phyloP scores from a whole-genome alignment of 805 yeast species.

The Sungouiozyma ichnusensis region DNA sequence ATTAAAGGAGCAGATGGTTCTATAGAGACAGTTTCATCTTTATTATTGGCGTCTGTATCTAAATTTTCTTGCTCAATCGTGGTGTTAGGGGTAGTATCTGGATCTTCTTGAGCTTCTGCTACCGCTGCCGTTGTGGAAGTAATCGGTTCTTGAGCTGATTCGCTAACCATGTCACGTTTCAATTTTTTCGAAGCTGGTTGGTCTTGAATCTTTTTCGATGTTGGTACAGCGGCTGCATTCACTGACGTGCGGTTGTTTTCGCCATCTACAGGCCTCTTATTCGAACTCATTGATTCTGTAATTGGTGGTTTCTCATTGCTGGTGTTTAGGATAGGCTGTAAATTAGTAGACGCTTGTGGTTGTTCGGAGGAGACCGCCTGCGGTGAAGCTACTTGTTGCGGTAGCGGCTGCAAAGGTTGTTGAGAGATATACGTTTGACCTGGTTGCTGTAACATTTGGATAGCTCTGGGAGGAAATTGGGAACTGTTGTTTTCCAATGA shows the following conservation, averaged over 20 bases:
- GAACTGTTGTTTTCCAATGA: background rate
- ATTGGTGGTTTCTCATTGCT: constrained; percentile 2
- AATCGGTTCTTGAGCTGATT: too few species aligned
- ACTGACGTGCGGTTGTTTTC: constrained; percentile 23
- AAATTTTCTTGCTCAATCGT: background rate
- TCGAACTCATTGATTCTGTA: constrained; percentile 12
- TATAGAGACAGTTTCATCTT: background rate
- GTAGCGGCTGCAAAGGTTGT: constrained; percentile 18
- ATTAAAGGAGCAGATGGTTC: background rate
- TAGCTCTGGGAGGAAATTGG: constrained; percentile 10
- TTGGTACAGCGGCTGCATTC: constrained; percentile 18
- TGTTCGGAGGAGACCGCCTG: constrained; percentile 11
- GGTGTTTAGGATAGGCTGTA: constrained; percentile 2
- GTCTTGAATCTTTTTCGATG: constrained; percentile 1
- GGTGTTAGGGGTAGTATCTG: background rate
- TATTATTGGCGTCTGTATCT: background rate
- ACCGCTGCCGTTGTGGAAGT: background rate
- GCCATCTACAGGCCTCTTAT: constrained; percentile 23
- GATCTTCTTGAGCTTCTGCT: background rate
- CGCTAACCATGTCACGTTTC: constrained; percentile 1
- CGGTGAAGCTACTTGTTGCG: constrained; percentile 12
- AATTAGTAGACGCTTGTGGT: constrained; percentile 6
- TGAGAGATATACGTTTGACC: constrained; percentile 17
- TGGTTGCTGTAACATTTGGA: constrained; percentile 21
- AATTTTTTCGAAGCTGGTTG: constrained; percentile 17